These are phyloP conservation scores for Musa itinerans DNA, from an alignment of 176 grass and related monocot species.

Conservation along the genomic window DNA sequence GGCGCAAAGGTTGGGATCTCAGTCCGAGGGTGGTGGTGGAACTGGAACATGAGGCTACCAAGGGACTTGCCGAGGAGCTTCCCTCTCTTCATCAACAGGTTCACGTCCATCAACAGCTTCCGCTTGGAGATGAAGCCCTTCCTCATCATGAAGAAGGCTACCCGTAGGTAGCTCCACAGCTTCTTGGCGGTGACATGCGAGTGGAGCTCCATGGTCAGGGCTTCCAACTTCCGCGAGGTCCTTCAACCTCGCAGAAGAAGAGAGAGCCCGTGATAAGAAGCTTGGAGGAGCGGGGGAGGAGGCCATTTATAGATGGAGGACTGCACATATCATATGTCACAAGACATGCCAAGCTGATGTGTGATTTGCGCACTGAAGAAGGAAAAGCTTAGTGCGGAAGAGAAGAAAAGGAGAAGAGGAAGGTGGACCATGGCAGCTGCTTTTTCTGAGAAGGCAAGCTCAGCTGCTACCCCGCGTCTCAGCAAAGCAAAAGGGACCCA, in stretches of 20 bases:
- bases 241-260: conserved; percentile 32
- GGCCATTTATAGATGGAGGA: not conserved
- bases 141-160: conserved; percentile 70
- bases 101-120: conserved; percentile 49
- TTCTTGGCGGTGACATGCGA: conserved; percentile 33
- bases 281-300: not conserved
- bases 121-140: conserved; percentile 69
- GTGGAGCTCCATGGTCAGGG: conserved; percentile 33
- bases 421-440: not conserved
- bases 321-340: no score
- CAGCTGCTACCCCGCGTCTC: not conserved
- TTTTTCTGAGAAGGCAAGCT: conserved; percentile 2
- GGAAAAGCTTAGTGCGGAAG: not conserved
- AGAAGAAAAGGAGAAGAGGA: not conserved
- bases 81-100: conserved; percentile 62
- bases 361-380: not conserved
- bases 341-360: no score
- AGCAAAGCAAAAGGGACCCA: no score
- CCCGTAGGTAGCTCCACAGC: conserved; percentile 66
- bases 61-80: conserved; percentile 46
- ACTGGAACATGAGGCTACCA: conserved; percentile 36
- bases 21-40: conserved; percentile 15
- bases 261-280: not conserved
- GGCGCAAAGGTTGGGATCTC: not conserved
- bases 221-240: conserved; percentile 27